phyloP scores from a whole-genome alignment of 441 rosid genomes.

The Macaranga tanarius region DNA sequence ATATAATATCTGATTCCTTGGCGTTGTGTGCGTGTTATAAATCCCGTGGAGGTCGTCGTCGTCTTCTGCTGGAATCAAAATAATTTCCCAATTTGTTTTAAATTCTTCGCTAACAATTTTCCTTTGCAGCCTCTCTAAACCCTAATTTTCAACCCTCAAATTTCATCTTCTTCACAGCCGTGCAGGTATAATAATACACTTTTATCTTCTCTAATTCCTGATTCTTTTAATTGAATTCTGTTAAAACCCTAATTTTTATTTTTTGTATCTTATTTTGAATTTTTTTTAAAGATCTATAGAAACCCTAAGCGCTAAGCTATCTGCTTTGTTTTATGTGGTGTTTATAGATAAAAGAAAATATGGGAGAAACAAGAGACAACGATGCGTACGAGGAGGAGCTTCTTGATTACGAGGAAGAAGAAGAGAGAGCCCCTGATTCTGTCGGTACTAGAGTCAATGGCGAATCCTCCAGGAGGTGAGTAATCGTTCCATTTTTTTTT shows the following conservation, averaged over 20 bases:
- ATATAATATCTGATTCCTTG: too few species aligned
- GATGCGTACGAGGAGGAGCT: slow-evolving; percentile 99
- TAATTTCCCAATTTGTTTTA: slow-evolving; percentile 14
- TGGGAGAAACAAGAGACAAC: slow-evolving; percentile 95
- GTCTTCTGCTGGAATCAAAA: not conserved
- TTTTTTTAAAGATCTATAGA: not conserved
- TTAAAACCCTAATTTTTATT: not conserved
- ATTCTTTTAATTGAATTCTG: too few species aligned
- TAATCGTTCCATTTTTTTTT: not conserved
- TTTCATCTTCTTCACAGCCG: not conserved
- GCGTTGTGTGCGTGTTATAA: too few species aligned
- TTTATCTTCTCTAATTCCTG: too few species aligned
- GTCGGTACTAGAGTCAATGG: slow-evolving; percentile 74
- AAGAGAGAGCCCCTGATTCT: slow-evolving; percentile 80
- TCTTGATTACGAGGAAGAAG: slow-evolving; percentile 95
- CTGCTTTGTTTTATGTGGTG: slow-evolving; percentile 17
- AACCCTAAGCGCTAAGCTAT: slow-evolving; percentile 16
- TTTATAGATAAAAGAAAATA: slow-evolving; percentile 18
- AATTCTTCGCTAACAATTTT: slow-evolving; percentile 34
- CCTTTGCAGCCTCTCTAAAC: slow-evolving; percentile 44
- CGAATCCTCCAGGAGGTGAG: slow-evolving; percentile 87
- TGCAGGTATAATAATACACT: slow-evolving; percentile 26
- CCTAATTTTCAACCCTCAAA: slow-evolving; percentile 32
- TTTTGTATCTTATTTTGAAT: not conserved
- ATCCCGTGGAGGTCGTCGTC: slow-evolving; percentile 12